Evolutionary conservation across 2,329 filamentous ascomycete genomes (phyloP).

Genomic region (Aureobasidium vineae): DNA sequence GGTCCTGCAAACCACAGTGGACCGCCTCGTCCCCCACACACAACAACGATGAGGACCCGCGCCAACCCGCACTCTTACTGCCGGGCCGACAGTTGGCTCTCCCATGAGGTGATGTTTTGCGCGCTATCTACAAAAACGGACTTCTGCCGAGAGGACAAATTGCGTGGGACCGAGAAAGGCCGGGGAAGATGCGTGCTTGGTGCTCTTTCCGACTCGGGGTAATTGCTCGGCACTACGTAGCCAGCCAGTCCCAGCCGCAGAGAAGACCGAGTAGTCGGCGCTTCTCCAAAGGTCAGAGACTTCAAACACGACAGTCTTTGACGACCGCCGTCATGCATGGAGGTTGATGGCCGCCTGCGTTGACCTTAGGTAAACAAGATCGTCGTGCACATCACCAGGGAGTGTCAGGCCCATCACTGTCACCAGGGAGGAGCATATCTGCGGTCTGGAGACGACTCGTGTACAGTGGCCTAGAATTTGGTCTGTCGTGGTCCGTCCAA

Average conservation of each 20-base stretch:
- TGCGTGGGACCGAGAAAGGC: conserved; percentile 15
- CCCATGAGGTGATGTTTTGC: conserved; percentile 6
- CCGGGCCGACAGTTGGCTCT: conserved; percentile 15
- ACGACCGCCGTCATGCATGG: not conserved
- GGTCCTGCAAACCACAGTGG: conserved; percentile 11
- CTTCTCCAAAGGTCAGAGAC: not conserved
- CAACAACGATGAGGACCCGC: conserved; percentile 8
- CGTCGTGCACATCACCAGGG: not conserved
- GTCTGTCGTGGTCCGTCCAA: not conserved
- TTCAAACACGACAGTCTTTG: conserved; percentile 12
- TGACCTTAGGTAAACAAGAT: not conserved
- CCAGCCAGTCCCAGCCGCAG: not conserved
- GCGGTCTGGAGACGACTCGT: not conserved
- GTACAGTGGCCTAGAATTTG: not conserved
- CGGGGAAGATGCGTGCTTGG: conserved; percentile 16
- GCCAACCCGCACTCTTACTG: conserved; percentile 7
- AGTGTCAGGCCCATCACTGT: not conserved
- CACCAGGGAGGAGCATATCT: not conserved
- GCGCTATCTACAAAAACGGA: conserved; percentile 8
- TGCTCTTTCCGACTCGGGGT: conserved; percentile 13
- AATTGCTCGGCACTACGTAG: conserved; percentile 13
- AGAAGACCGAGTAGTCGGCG: conserved; percentile 15
- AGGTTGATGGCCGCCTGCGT: not conserved
- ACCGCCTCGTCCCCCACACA: conserved; percentile 20
- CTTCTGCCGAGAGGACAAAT: conserved; percentile 13